A percentile compares a stretch with the other conserved stretches of the same genome.
phyloP scores from a whole-genome alignment of 1,284 basidiomycete genomes.

The Sanghuangporus baumii region DNA sequence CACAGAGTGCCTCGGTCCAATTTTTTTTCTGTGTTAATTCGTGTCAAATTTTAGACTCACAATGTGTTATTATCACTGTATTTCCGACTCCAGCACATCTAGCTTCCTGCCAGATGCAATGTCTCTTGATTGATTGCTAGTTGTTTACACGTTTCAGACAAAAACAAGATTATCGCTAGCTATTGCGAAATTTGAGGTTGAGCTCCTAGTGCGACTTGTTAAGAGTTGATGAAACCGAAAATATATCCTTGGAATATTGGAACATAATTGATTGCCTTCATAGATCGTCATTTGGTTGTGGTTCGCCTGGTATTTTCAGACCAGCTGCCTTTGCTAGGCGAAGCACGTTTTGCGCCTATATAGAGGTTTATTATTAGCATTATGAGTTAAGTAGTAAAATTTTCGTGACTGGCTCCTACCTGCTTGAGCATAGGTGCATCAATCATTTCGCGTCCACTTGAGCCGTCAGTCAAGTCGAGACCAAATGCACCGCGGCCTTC shows the following conservation, averaged over 20 bases:
- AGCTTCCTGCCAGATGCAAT: neutral
- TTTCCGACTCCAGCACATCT: neutral
- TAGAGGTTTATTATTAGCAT: slow-evolving; percentile 24
- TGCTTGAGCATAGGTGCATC: slow-evolving; percentile 91
- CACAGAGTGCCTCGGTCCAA: too few species aligned
- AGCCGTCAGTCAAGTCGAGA: slow-evolving; percentile 47
- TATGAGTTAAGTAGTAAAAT: neutral
- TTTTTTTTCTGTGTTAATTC: too few species aligned
- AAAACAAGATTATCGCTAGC: neutral
- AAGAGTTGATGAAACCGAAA: neutral
- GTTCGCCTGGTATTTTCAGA: slow-evolving; percentile 47
- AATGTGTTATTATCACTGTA: neutral
- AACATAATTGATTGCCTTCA: neutral
- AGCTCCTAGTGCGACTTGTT: too few species aligned
- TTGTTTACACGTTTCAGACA: neutral
- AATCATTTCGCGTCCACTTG: slow-evolving; percentile 75
- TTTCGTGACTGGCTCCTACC: slow-evolving; percentile 32
- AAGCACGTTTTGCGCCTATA: slow-evolving; percentile 63
- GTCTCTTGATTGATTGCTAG: neutral
- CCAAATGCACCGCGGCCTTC: slow-evolving; percentile 56
- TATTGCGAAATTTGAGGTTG: too few species aligned
- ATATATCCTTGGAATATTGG: neutral
- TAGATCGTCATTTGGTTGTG: neutral
- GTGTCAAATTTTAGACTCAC: neutral
- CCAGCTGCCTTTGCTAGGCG: slow-evolving; percentile 59